Conservation (phyloP, 345 rosid genomes). For the Gossypium rotundifolium region DNA sequence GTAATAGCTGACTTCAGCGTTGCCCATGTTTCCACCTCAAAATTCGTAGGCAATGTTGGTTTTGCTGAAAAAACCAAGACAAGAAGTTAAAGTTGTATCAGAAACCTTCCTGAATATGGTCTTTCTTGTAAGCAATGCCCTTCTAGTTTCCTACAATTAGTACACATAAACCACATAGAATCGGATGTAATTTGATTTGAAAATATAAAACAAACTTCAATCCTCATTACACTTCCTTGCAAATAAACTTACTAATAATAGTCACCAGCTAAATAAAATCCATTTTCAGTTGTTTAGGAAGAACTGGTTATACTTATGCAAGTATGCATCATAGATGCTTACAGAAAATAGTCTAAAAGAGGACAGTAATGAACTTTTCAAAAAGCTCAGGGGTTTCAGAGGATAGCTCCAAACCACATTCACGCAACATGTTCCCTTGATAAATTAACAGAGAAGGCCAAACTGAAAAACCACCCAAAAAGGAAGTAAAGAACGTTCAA, state of each 20-base stretch:
- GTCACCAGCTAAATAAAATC: neutral
- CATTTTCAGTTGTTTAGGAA: neutral
- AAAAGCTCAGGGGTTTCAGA: neutral
- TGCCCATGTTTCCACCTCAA: slow-evolving; percentile 91
- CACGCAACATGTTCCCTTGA: neutral
- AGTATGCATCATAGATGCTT: neutral
- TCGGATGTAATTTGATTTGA: neutral
- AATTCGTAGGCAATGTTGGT: slow-evolving; percentile 73
- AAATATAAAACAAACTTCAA: neutral
- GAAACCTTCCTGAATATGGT: neutral
- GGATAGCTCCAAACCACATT: neutral
- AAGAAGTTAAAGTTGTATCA: slow-evolving; percentile 4
- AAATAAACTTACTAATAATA: neutral
- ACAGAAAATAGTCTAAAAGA: neutral
- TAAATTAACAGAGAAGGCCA: neutral
- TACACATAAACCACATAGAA: neutral
- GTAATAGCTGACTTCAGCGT: slow-evolving; percentile 80
- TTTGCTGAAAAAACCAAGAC: slow-evolving; percentile 49
- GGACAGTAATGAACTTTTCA: neutral
- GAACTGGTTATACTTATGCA: neutral
- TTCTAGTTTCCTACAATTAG: neutral
- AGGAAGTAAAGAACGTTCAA: neutral
- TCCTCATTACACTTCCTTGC: neutral
- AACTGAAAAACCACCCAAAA: neutral
- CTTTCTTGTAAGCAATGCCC: slow-evolving; percentile 1